Evolutionary conservation across 345 rosid genomes (phyloP).

Genomic region (Gossypium raimondii): DNA sequence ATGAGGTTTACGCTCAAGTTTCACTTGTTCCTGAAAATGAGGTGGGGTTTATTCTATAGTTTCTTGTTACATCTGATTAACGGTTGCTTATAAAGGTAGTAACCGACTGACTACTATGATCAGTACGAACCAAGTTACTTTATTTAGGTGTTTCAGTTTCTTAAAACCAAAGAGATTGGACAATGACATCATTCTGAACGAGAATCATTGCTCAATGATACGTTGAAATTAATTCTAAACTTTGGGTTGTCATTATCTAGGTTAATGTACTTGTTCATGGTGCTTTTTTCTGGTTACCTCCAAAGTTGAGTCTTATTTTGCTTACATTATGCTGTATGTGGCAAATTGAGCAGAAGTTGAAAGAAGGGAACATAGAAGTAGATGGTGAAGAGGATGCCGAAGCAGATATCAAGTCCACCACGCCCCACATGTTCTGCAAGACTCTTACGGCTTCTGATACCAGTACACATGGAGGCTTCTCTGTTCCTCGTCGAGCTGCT

Average conservation of each 20-base stretch:
- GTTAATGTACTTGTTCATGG: background rate
- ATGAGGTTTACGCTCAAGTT: constrained; percentile 93
- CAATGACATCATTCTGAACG: constrained; percentile 1
- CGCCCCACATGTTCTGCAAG: constrained; percentile 98
- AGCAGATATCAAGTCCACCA: constrained; percentile 50
- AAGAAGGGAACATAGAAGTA: constrained; percentile 41
- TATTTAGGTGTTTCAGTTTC: background rate
- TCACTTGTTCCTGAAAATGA: constrained; percentile 69
- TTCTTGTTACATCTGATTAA: constrained; percentile 8
- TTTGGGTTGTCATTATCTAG: background rate
- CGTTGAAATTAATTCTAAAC: background rate
- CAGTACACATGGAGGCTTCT: constrained; percentile 99
- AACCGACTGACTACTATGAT: background rate
- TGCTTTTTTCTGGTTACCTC: background rate
- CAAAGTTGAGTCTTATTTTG: background rate
- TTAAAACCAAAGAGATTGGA: background rate
- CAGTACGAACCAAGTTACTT: background rate
- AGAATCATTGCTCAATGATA: background rate
- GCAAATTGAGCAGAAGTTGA: constrained; percentile 55
- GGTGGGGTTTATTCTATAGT: constrained; percentile 42
- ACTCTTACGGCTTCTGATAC: constrained; percentile 99
- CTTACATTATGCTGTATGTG: constrained; percentile 8
- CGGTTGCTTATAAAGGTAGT: background rate
- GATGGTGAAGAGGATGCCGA: constrained; percentile 67
- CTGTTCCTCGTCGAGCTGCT: constrained; percentile 98